These are phyloP conservation scores for Aristolochia californica DNA, from an alignment of 164 flowering plant genomes.

Conservation along the genomic window DNA sequence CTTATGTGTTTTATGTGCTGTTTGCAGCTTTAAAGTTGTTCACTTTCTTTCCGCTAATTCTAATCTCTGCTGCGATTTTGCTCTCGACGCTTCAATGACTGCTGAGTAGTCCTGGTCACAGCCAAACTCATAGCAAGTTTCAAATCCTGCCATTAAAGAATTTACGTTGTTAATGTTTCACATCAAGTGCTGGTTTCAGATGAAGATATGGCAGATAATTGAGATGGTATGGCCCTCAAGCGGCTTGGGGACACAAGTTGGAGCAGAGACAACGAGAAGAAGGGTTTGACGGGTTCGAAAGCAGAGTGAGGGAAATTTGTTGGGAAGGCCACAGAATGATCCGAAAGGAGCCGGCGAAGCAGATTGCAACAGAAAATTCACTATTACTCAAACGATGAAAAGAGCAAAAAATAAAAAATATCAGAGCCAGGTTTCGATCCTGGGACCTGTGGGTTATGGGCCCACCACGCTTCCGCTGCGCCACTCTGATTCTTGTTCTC, in stretches of 20 bases:
- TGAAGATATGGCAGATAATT: not conserved
- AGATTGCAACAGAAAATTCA: no score
- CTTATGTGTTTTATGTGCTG: no score
- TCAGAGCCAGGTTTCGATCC: conserved; percentile 99
- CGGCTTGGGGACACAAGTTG: not conserved
- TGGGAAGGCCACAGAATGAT: not conserved
- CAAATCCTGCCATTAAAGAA: conserved; percentile 46
- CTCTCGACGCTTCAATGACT: conserved; percentile 72
- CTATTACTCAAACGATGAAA: no score
- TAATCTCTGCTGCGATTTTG: conserved; percentile 18
- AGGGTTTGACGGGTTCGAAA: not conserved
- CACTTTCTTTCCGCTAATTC: no score
- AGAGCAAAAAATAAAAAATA: no score
- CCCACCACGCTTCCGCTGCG: conserved; percentile 99
- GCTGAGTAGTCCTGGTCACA: conserved; percentile 79
- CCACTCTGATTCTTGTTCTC: conserved; percentile 83
- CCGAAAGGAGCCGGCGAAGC: conserved; percentile 1
- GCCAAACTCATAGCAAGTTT: conserved; percentile 53
- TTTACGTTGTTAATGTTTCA: no score
- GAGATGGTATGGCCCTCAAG: not conserved
- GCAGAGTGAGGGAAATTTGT: not conserved
- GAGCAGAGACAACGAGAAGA: not conserved
- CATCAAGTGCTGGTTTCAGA: no score
- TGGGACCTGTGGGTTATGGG: conserved; percentile 99
- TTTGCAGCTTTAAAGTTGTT: no score